phyloP scores from a whole-genome alignment of 2,329 filamentous ascomycete genomes.

The Aspergillus oerlinghausenensis region DNA sequence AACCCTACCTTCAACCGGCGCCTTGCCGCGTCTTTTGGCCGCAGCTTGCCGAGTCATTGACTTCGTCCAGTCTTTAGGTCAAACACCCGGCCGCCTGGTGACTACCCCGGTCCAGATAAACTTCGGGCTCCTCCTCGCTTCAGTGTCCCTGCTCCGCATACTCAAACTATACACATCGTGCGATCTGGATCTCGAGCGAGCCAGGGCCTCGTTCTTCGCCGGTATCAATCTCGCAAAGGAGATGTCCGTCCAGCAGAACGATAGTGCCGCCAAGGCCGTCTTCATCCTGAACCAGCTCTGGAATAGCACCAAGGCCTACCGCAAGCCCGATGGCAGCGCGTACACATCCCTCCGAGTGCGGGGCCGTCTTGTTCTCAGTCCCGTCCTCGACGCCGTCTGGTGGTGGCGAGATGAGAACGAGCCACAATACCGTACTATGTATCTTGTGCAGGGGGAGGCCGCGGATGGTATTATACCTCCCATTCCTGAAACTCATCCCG shows the following conservation, averaged over 20 bases:
- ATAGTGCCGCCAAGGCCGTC: slow-evolving; percentile 30
- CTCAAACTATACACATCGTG: slow-evolving; percentile 31
- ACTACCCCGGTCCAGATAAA: slow-evolving; percentile 26
- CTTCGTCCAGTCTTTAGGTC: slow-evolving; percentile 19
- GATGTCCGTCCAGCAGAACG: slow-evolving; percentile 34
- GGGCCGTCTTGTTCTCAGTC: slow-evolving; percentile 34
- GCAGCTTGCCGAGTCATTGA: slow-evolving; percentile 31
- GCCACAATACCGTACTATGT: slow-evolving; percentile 15
- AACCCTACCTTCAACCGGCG: slow-evolving; percentile 22
- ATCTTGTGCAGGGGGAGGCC: slow-evolving; percentile 9
- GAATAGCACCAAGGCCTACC: slow-evolving; percentile 40
- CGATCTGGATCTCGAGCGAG: slow-evolving; percentile 31
- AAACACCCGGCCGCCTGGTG: slow-evolving; percentile 16
- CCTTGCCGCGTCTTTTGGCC: slow-evolving; percentile 21
- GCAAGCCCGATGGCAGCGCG: slow-evolving; percentile 34
- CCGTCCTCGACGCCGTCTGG: slow-evolving; percentile 37
- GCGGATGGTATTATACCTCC: slow-evolving; percentile 15
- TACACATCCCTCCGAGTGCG: slow-evolving; percentile 35
- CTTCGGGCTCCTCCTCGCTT: slow-evolving; percentile 28
- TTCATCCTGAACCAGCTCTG: slow-evolving; percentile 35
- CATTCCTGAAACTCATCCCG: neutral
- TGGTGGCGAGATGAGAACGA: slow-evolving; percentile 44
- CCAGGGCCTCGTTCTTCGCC: slow-evolving; percentile 30
- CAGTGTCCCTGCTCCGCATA: slow-evolving; percentile 32
- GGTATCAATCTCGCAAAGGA: slow-evolving; percentile 37